Evolutionary conservation across 2,329 filamentous ascomycete species (phyloP).

Genomic region (Knufia petricola): DNA sequence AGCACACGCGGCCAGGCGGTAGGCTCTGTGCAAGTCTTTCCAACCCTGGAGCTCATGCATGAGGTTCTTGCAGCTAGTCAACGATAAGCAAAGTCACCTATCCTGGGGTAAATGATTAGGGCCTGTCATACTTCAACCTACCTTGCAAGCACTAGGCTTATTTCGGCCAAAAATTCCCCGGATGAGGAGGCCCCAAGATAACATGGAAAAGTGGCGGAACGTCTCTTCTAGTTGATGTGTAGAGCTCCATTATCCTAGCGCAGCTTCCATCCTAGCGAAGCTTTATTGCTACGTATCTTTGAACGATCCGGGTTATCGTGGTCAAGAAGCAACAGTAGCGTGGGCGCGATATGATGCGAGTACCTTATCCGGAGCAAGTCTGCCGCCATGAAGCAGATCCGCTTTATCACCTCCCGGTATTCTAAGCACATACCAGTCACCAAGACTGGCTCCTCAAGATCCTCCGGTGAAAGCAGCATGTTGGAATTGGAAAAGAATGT

Average conservation of each 20-base stretch:
- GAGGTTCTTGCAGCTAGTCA: background rate
- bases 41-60: background rate
- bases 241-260: background rate
- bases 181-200: background rate
- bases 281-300: background rate
- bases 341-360: background rate
- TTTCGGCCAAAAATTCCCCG: background rate
- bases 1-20: too few relatives aligned
- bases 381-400: background rate
- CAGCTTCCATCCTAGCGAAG: too few relatives aligned
- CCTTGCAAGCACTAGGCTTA: background rate
- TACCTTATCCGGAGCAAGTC: background rate
- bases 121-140: background rate
- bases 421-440: too few relatives aligned
- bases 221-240: background rate
- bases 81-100: background rate
- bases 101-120: too few relatives aligned
- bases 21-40: background rate
- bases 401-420: background rate
- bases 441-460: background rate
- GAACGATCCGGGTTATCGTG: background rate
- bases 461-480: background rate
- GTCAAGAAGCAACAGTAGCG: background rate
- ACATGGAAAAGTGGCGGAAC: background rate
- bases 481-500: conserved; percentile 1